Percentiles rank a stretch among this genome's conserved stretches.
Evolutionary conservation across 2,329 filamentous ascomycete genomes (phyloP).

Genomic region (Bipolaris gigantea): DNA sequence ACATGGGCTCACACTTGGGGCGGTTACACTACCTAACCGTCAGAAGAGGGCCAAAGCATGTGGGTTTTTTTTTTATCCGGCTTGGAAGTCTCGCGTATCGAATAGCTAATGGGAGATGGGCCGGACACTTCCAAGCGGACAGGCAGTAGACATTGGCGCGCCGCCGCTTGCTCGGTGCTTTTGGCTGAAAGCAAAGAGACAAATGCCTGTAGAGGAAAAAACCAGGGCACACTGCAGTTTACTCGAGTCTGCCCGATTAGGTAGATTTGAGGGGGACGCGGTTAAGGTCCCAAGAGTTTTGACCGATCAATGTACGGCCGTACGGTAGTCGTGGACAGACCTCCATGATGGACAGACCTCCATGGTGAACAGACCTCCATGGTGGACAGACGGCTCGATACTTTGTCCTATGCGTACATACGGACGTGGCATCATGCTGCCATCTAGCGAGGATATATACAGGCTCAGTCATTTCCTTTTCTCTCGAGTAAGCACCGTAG

Average conservation of each 20-base stretch:
- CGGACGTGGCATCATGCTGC: conserved; percentile 1
- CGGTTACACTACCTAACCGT: not conserved
- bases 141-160: not conserved
- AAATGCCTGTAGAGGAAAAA: not conserved
- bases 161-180: not conserved
- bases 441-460: not conserved
- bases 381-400: not conserved
- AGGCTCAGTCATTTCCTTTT: no score
- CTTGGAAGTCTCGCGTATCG: not conserved
- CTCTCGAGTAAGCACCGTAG: no score
- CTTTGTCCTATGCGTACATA: no score
- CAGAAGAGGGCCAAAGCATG: not conserved
- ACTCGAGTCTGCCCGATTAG: conserved; percentile 4
- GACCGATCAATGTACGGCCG: not conserved
- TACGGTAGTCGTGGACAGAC: not conserved
- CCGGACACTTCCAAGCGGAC: not conserved
- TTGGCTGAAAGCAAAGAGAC: not conserved
- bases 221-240: not conserved
- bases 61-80: not conserved
- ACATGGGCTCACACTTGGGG: not conserved
- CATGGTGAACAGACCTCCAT: not conserved
- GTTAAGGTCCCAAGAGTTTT: not conserved
- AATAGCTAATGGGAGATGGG: not conserved
- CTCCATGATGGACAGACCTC: no score
- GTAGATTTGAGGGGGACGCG: not conserved